phyloP scores from a whole-genome alignment of 305 asterid species.

The Coffea humblotiana region DNA sequence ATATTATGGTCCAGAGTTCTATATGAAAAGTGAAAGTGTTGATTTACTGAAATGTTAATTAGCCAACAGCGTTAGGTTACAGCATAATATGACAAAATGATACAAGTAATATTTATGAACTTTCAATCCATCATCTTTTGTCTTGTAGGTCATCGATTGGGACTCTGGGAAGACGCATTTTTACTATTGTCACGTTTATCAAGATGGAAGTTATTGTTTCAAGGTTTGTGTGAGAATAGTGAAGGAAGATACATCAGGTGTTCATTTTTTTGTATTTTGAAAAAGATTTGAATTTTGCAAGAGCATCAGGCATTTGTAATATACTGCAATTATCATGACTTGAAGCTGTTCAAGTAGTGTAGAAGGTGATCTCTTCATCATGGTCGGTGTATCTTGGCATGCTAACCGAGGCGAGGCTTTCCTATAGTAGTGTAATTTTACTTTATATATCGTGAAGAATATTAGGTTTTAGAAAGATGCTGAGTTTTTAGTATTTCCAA shows the following conservation, averaged over 20 bases:
- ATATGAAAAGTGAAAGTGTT: neutral
- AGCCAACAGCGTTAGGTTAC: neutral
- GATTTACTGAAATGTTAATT: neutral
- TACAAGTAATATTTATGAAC: neutral
- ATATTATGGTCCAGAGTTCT: neutral
- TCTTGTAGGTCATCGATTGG: conserved; percentile 60
- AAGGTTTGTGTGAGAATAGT: conserved; percentile 49
- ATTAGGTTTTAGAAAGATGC: too few species aligned
- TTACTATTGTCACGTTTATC: conserved; percentile 47
- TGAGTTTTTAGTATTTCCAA: too few species aligned
- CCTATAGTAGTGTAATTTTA: too few species aligned
- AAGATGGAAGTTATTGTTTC: conserved; percentile 49
- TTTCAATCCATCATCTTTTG: conserved; percentile 6
- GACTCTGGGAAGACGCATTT: conserved; percentile 57
- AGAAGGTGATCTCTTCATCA: too few species aligned
- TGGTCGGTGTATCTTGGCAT: too few species aligned
- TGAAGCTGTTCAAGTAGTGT: neutral
- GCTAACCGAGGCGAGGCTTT: too few species aligned
- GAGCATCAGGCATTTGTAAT: neutral
- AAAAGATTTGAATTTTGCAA: neutral
- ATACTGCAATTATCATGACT: neutral
- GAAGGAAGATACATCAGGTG: neutral
- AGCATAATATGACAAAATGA: neutral
- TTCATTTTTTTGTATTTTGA: neutral
- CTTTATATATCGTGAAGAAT: too few species aligned